Conservation (phyloP, 2,329 filamentous ascomycete species). For the Colletotrichum horii region DNA sequence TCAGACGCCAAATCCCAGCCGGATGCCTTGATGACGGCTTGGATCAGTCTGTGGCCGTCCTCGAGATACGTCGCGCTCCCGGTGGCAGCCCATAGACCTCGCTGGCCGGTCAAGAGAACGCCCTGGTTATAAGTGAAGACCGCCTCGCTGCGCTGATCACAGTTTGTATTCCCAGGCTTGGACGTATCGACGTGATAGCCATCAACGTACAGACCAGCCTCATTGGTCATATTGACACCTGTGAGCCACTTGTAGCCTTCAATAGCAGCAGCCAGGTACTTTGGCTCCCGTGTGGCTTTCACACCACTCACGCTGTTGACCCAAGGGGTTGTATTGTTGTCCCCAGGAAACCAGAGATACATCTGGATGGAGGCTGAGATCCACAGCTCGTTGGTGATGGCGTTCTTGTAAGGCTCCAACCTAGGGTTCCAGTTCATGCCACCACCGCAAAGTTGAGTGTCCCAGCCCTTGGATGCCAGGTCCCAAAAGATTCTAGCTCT, state of each 20-base stretch:
- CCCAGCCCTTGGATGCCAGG: conserved; percentile 80
- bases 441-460: conserved; percentile 78
- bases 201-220: conserved; percentile 77
- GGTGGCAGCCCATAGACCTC: conserved; percentile 81
- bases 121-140: conserved; percentile 97
- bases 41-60: conserved; percentile 81
- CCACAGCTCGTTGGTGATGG: conserved; percentile 92
- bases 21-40: conserved; percentile 76
- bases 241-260: conserved; percentile 83
- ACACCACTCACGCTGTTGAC: conserved; percentile 27
- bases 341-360: conserved; percentile 89
- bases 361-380: conserved; percentile 85
- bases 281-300: conserved; percentile 54
- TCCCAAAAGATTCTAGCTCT: conserved; percentile 87
- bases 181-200: conserved; percentile 81
- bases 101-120: conserved; percentile 81
- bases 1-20: conserved; percentile 68
- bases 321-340: conserved; percentile 76
- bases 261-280: conserved; percentile 75
- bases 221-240: conserved; percentile 80
- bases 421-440: conserved; percentile 92
- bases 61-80: conserved; percentile 73
- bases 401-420: conserved; percentile 87
- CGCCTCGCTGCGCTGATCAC: conserved; percentile 84
- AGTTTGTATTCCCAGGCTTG: conserved; percentile 70